Conservation (phyloP, 768 basidiomycete genomes). For the Boletus rubroflammeus region DNA sequence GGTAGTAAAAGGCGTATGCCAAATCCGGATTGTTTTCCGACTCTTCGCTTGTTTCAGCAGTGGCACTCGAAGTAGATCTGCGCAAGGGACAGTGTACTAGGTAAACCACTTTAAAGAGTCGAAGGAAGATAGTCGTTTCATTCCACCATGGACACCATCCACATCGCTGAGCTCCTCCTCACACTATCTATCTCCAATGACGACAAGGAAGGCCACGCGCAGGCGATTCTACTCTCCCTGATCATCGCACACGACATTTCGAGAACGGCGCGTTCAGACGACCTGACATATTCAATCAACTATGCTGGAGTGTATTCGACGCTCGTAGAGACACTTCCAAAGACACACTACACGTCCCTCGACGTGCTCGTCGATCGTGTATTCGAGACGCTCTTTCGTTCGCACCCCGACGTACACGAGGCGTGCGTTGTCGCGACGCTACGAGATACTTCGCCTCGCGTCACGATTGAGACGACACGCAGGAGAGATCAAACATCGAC, state of each 20-base stretch:
- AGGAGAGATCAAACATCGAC: slow-evolving; percentile 14
- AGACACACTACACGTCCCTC: slow-evolving; percentile 38
- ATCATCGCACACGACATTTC: slow-evolving; percentile 49
- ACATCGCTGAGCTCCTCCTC: slow-evolving; percentile 47
- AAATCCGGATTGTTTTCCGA: neutral
- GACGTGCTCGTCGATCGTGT: slow-evolving; percentile 45
- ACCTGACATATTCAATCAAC: slow-evolving; percentile 58
- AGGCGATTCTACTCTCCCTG: slow-evolving; percentile 54
- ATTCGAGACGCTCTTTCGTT: slow-evolving; percentile 36
- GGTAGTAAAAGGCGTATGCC: neutral
- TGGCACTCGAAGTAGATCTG: no score
- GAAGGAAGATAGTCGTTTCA: no score
- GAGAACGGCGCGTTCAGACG: slow-evolving; percentile 47
- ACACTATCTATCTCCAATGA: slow-evolving; percentile 37
- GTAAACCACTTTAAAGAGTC: neutral
- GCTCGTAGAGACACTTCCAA: slow-evolving; percentile 26
- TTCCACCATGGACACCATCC: slow-evolving; percentile 33
- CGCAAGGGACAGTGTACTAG: no score
- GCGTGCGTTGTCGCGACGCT: slow-evolving; percentile 46
- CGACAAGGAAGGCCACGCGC: slow-evolving; percentile 33
- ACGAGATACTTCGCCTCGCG: slow-evolving; percentile 44
- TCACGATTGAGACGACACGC: slow-evolving; percentile 39
- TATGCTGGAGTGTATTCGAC: slow-evolving; percentile 44
- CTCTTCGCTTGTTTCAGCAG: neutral
- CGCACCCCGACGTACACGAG: slow-evolving; percentile 32